Base-by-base conservation (phyloP, 306 rosid species). In the Argentina anserina region DNA sequence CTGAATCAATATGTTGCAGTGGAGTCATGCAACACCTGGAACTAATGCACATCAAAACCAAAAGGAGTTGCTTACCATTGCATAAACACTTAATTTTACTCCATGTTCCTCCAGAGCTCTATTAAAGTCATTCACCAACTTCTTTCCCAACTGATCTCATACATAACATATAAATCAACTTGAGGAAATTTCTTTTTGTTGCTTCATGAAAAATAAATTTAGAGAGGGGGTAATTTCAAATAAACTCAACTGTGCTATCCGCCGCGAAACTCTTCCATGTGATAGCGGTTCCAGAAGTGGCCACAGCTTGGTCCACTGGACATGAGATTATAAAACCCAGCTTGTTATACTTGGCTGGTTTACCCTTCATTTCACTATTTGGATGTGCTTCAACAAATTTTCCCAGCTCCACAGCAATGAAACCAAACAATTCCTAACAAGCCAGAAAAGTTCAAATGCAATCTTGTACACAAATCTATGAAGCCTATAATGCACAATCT, bases 271-370 rank as follows among this genome's bases (percentile, higher is more conserved):
- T 83, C 75, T 87, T 74, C 78, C 84, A 75, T 78, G 81, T 84
- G 46, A 86, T 76, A 9, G 81, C 82, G 17, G 85, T 78, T 60
- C 47, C 77, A 9, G 78, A 23, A 56, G 83, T 78, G 33, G 77
- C 79, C 26, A 73, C 62, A 43, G 33, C 73, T 72, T 74, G 75
- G 63, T 81, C 74, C 3, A 81, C 80, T 0, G 82, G 87, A 77
- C 76, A 80, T 31, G 93, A 85, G 52, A 86, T 21, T 3, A 90
- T 81, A 69, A 87, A 88, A 13, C 93, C 91, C 71, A 90, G 46
- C 50, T 80, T 80, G 80, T 79, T 85, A 65, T 78, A 67, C 52
- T 71, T 59, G 3, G 42, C 7, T 37, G 65, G 41, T 39, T 33
- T 72, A 46, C 61, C 50, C 5, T 47, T 64, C 20, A 61, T 59